Evolutionary conservation across 768 basidiomycete species (phyloP), one percentile per base, ranked within the genome.

Genomic region (Agaricus subrufescens): DNA sequence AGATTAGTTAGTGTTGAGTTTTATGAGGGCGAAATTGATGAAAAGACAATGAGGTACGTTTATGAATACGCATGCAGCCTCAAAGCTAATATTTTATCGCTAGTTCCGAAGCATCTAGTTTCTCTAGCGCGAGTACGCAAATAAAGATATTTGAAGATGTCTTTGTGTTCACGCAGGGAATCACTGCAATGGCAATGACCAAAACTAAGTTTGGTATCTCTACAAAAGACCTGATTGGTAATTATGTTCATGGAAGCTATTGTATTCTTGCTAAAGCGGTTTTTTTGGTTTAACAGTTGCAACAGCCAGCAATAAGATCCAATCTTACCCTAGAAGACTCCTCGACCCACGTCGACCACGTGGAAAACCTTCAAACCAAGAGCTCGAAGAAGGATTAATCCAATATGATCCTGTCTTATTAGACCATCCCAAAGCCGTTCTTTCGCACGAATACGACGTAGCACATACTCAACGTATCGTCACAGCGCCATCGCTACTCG

Each of bases 171-270:
- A 85, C 90, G 0, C 73, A 81, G 54, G 85, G 76, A 2, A 76
- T 96, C 31, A 84, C 81, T 5, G 82, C 90, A 3, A 67, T 98
- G 23, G 69, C 85, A 0, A 78, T 86, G 7, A 96, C 96, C 0
- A 79, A 78, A 15, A 97, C 95, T 0, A 91, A 89, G 69, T 92
- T 86, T 60, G 95, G 96, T 0, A 91, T 98, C 58, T 82, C 91
- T 0, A 79, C 80, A 50, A 94, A 91, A 66, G 91, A 97, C 63
- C 71, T 98, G 27, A 85, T 98, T 48, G 81, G 95, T 94, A 58
- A 19, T 83, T 44, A 3, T 15, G 7, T 47, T 31, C 12, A 46
- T 40, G 30, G 11, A 14, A 19, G 38, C 23, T 38, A 30, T 5
- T 26, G 34, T 43, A 1, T 29, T 6, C 15, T 12, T 31, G 14